phyloP scores from a whole-genome alignment of 495 filamentous ascomycete species.

The Aspergillus sclerotioniger region DNA sequence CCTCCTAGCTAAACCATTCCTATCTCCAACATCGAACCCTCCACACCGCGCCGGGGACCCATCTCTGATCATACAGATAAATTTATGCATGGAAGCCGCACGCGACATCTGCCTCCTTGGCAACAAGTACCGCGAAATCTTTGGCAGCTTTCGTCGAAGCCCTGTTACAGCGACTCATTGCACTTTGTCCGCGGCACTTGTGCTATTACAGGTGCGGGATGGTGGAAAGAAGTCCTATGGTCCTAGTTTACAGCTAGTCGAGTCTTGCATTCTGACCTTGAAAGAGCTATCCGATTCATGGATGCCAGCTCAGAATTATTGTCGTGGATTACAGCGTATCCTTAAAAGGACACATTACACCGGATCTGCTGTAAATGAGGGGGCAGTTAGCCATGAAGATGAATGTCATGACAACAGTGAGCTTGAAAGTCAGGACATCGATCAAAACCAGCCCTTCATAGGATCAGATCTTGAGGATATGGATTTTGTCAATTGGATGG shows the following conservation, averaged over 20 bases:
- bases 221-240: not conserved
- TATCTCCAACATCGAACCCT: not conserved
- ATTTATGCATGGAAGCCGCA: slow-evolving; percentile 20
- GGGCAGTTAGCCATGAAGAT: too few relatives aligned
- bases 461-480: too few relatives aligned
- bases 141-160: slow-evolving; percentile 30
- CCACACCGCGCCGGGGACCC: not conserved
- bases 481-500: too few relatives aligned
- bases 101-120: slow-evolving; percentile 21
- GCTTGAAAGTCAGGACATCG: too few relatives aligned
- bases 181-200: slow-evolving; percentile 26
- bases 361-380: too few relatives aligned
- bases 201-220: not conserved
- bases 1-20: slow-evolving; percentile 24
- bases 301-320: not conserved
- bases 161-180: slow-evolving; percentile 32
- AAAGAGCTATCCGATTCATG: not conserved
- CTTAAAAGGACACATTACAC: too few relatives aligned
- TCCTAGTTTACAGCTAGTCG: not conserved
- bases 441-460: too few relatives aligned
- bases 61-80: slow-evolving; percentile 10
- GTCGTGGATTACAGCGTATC: too few relatives aligned
- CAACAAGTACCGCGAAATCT: slow-evolving; percentile 29
- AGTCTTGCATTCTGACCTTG: not conserved
- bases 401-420: too few relatives aligned